phyloP scores from a whole-genome alignment of 352 stramenopile genomes.

The Phytopythium boreale region DNA sequence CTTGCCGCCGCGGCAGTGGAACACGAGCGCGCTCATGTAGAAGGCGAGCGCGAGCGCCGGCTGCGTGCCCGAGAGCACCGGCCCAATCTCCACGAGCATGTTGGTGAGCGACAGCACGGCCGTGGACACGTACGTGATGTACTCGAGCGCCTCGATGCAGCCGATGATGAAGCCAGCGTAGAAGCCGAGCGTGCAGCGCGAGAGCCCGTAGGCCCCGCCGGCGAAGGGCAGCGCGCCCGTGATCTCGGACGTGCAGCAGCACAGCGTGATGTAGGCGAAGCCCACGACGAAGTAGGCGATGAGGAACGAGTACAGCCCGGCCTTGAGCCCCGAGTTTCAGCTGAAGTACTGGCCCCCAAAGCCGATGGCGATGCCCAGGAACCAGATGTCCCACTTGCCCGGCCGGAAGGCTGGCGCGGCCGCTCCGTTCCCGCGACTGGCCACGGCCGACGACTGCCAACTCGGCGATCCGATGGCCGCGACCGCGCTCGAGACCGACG shows the following conservation, averaged over 20 bases:
- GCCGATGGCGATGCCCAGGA: conserved; percentile 29
- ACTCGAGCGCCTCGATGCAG: conserved; percentile 29
- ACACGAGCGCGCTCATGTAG: conserved; percentile 16
- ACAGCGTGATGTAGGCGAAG: conserved; percentile 25
- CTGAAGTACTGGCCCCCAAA: conserved; percentile 35
- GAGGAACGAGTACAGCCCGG: conserved; percentile 21
- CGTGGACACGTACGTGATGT: conserved; percentile 29
- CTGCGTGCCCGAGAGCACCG: conserved; percentile 9
- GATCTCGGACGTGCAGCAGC: conserved; percentile 28
- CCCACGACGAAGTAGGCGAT: conserved; percentile 20
- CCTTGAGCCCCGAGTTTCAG: conserved; percentile 29
- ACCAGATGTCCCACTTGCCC: conserved; percentile 72
- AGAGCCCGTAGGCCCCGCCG: conserved; percentile 29
- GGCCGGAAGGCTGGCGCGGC: conserved; percentile 92
- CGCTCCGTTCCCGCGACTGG: conserved; percentile 64
- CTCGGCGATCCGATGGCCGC: conserved; percentile 27
- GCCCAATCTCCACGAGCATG: conserved; percentile 19
- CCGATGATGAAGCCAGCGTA: conserved; percentile 31
- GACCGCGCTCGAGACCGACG: conserved; percentile 89
- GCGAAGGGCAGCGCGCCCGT: conserved; percentile 29
- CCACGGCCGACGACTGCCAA: not conserved
- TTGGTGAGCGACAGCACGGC: conserved; percentile 18
- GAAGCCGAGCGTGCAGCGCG: conserved; percentile 31
- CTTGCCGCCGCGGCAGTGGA: conserved; percentile 21
- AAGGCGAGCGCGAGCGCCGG: conserved; percentile 22